A percentile compares a stretch with the other conserved stretches of the same genome.
phyloP scores from a whole-genome alignment of 768 basidiomycete genomes.

The Phlegmacium glaucopus region DNA sequence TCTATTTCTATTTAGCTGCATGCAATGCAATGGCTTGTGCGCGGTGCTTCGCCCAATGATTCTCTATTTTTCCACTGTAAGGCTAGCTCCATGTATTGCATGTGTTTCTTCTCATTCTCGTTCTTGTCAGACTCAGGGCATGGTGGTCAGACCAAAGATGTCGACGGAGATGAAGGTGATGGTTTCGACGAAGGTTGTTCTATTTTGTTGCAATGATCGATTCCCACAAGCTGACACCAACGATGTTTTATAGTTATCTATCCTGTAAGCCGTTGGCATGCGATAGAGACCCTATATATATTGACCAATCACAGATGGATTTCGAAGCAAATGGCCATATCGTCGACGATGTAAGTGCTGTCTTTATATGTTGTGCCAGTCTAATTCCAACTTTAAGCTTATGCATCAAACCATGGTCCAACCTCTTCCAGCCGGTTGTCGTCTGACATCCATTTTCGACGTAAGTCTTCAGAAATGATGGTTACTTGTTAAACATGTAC shows the following conservation, averaged over 20 bases:
- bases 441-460: slow-evolving; percentile 81
- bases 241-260: slow-evolving; percentile 63
- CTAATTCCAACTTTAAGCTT: slow-evolving; percentile 31
- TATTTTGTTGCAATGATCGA: too few relatives aligned
- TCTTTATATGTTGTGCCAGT: background rate
- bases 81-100: slow-evolving; percentile 13
- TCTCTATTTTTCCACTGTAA: slow-evolving; percentile 89
- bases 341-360: slow-evolving; percentile 70
- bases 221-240: background rate
- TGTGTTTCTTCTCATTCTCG: background rate
- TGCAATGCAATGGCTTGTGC: slow-evolving; percentile 93
- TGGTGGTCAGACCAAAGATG: slow-evolving; percentile 86
- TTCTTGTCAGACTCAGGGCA: slow-evolving; percentile 76
- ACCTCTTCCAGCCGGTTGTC: slow-evolving; percentile 80
- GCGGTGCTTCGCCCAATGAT: slow-evolving; percentile 74
- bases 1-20: slow-evolving; percentile 40
- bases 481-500: background rate
- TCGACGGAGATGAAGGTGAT: slow-evolving; percentile 80
- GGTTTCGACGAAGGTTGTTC: slow-evolving; percentile 79
- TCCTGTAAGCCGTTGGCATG: slow-evolving; percentile 52
- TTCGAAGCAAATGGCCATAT: slow-evolving; percentile 67
- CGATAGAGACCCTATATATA: background rate
- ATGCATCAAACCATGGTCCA: slow-evolving; percentile 82
- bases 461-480: slow-evolving; percentile 37
- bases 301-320: slow-evolving; percentile 35